Evolutionary conservation across 148 eudicot species (phyloP), one percentile per base, ranked within the genome.

Genomic region (Rhododendron kiyosumense): DNA sequence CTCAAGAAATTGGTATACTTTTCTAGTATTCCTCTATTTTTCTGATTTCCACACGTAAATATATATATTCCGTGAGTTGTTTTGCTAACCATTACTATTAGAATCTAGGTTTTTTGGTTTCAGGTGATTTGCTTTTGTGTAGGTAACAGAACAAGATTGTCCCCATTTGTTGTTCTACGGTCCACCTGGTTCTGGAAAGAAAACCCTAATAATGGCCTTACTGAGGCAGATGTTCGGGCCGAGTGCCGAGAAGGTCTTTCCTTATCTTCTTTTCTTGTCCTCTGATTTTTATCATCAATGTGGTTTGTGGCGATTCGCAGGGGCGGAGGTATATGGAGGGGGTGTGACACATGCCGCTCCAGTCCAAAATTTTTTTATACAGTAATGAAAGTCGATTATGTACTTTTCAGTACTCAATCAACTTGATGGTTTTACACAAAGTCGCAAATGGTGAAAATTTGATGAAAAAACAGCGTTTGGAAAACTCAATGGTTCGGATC

Each of bases 131-230:
- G 12, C 41, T 81, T 41, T 67, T 84, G 74, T 67, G 46, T 85
- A 95, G 97, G 99, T 95, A 17, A 86, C 95, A 20, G 99, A 96
- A 92, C 96, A 95, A 89, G 99, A 96, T 92, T 96, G 99, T 79
- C 99, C 99, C 0, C 99, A 96, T 90, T 88, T 96, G 89, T 91
- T 96, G 86, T 96, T 96, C 82, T 95, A 95, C 83, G 98, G 99
- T 52, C 99, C 98, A 7, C 89, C 97, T 30, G 99, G 99, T 45
- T 88, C 95, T 0, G 99, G 99, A 46, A 96, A 96, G 93, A 96
- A 96, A 92, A 95, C 99, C 92, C 98, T 96, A 88, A 92, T 96
- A 22, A 93, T 94, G 97, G 99, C 97, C 67, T 90, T 96, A 87
- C 94, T 95, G 32, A 89, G 97, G 63, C 96, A 96, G 90, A 96